Evolutionary conservation across 495 filamentous ascomycete species (phyloP).

Genomic region (Trichoderma asperelloides): DNA sequence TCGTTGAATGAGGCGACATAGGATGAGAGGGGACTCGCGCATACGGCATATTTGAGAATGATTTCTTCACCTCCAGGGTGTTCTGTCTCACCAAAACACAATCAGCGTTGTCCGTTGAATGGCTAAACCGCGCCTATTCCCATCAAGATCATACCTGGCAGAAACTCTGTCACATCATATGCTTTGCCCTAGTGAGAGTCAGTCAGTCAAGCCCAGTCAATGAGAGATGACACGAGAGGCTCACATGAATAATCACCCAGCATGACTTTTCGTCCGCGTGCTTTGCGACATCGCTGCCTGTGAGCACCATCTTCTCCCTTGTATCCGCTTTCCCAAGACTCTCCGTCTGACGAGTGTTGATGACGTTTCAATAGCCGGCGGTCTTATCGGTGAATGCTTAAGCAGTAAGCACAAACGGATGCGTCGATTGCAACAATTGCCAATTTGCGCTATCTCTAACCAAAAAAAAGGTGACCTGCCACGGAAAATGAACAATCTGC

Average conservation of each 20-base stretch:
- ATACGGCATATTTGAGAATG: conserved; percentile 67
- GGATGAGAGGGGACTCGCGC: not conserved
- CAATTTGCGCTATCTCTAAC: not conserved
- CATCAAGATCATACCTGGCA: conserved; percentile 34
- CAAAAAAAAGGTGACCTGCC: not conserved
- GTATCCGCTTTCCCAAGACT: not conserved
- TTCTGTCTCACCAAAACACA: conserved; percentile 31
- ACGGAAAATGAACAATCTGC: not conserved
- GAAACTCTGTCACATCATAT: conserved; percentile 75
- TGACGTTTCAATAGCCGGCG: not conserved
- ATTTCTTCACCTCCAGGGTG: conserved; percentile 73
- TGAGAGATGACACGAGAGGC: not conserved
- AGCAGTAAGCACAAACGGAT: not conserved
- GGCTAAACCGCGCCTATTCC: not conserved
- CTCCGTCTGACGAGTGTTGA: not conserved
- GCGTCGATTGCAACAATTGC: not conserved
- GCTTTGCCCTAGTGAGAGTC: conserved; percentile 36
- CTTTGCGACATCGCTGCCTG: conserved; percentile 55
- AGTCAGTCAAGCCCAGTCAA: not conserved
- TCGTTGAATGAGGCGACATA: not conserved
- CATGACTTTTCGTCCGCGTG: conserved; percentile 62
- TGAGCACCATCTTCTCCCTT: conserved; percentile 30
- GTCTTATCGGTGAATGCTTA: not conserved
- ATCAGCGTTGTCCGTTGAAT: not conserved
- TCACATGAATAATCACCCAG: conserved; percentile 70